Evolutionary conservation across 805 yeast species (phyloP), one percentile per base, ranked within the genome.

Genomic region (Ogataea methylovora): DNA sequence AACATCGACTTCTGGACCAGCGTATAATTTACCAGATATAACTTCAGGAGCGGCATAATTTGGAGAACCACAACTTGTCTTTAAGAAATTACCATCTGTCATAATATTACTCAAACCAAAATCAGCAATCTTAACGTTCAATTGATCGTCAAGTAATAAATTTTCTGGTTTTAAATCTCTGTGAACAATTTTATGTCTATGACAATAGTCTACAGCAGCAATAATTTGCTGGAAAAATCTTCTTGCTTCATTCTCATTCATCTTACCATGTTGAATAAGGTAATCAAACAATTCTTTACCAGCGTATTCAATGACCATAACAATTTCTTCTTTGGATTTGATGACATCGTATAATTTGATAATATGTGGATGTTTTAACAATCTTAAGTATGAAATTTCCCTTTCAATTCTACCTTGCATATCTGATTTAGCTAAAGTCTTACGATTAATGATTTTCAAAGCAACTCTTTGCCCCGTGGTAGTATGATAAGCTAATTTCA

Each of bases 41-140:
- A 88, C 97, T 60, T 88, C 97, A 1, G 97, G 97, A 0, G 97
- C 97, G 5, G 97, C 97, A 58, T 88, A 88, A 54, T 90, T 90
- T 36, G 97, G 97, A 7, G 94, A 82, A 4, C 97, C 97, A 63
- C 97, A 90, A 46, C 88, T 78, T 2, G 97, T 88, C 54, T 88
- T 90, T 52, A 88, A 68, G 56, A 88, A 88, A 57, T 88, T 88
- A 40, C 97, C 97, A 60, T 88, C 97, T 13, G 96, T 90, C 97
- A 88, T 88, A 46, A 88, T 87, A 56, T 88, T 88, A 19, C 94
- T 83, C 31, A 88, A 69, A 7, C 97, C 97, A 51, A 88, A 88
- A 65, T 88, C 97, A 8, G 97, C 97, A 61, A 88, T 90, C 59
- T 90, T 88, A 34, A 88, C 95, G 54, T 90, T 87, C 48, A 87